These are phyloP conservation scores for Lippia alba DNA, from an alignment of 305 asterid species.

Conservation along the genomic window DNA sequence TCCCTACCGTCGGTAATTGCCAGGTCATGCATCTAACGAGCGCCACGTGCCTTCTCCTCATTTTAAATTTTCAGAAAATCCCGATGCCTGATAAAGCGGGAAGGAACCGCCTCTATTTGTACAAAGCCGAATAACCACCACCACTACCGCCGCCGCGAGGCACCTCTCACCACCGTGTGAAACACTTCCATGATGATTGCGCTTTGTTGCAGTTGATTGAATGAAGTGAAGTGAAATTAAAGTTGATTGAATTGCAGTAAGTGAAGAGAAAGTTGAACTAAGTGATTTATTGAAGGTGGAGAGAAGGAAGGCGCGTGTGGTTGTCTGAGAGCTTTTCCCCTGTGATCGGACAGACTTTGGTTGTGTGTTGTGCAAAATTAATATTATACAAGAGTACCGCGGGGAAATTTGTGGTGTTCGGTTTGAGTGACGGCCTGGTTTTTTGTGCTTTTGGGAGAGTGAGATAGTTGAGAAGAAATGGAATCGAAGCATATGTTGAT, in stretches of 20 bases:
- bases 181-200: not conserved
- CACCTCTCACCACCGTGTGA: slow-evolving; percentile 38
- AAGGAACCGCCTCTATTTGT: slow-evolving; percentile 52
- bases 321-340: not conserved
- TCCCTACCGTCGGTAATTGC: slow-evolving; percentile 17
- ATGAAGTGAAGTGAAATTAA: too few relatives aligned
- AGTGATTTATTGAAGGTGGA: not conserved
- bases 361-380: not conserved
- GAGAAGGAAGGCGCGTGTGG: not conserved
- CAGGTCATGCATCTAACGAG: slow-evolving; percentile 31
- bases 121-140: slow-evolving; percentile 31
- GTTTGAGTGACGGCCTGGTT: not conserved
- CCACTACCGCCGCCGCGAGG: slow-evolving; percentile 26
- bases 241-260: too few relatives aligned
- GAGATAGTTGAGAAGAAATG: slow-evolving; percentile 45
- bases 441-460: slow-evolving; percentile 19
- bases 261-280: not conserved
- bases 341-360: slow-evolving; percentile 19
- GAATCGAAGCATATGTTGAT: slow-evolving; percentile 75
- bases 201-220: not conserved
- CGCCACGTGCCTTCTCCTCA: slow-evolving; percentile 32
- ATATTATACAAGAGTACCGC: not conserved
- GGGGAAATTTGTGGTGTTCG: slow-evolving; percentile 13
- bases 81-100: slow-evolving; percentile 60
- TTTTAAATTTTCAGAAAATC: slow-evolving; percentile 33